phyloP scores from a whole-genome alignment of 106 monocot genomes.

The Allium cepa region DNA sequence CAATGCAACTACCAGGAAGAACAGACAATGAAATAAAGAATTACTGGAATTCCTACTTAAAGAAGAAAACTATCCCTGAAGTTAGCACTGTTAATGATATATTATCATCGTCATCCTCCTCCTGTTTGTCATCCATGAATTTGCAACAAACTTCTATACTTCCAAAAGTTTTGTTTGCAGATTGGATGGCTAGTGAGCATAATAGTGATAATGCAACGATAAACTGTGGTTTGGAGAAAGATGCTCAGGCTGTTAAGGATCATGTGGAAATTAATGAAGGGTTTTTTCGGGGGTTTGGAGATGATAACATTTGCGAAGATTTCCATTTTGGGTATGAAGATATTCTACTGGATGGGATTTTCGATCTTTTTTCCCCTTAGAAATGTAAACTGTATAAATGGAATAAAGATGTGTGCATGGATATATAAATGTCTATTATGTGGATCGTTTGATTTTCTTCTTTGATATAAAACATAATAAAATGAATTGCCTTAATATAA shows the following conservation, averaged over 20 bases:
- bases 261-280: constrained; percentile 8
- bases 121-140: background rate
- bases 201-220: background rate
- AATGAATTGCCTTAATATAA: too few relatives aligned
- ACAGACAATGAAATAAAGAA: constrained; percentile 7
- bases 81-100: too few relatives aligned
- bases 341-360: constrained; percentile 18
- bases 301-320: constrained; percentile 18
- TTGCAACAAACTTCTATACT: too few relatives aligned
- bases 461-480: too few relatives aligned
- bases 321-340: constrained; percentile 14
- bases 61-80: too few relatives aligned
- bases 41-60: constrained; percentile 1
- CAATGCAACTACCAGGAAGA: background rate
- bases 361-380: constrained; percentile 11
- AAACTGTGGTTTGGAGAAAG: too few relatives aligned
- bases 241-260: background rate
- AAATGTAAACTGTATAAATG: too few relatives aligned
- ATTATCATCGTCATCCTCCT: too few relatives aligned
- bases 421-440: too few relatives aligned
- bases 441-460: too few relatives aligned
- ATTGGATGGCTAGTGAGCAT: constrained; percentile 19
- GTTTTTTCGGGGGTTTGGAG: constrained; percentile 20
- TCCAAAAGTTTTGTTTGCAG: constrained; percentile 22
- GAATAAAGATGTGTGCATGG: too few relatives aligned